phyloP scores from a whole-genome alignment of 441 rosid species.

The Populus tomentosa region DNA sequence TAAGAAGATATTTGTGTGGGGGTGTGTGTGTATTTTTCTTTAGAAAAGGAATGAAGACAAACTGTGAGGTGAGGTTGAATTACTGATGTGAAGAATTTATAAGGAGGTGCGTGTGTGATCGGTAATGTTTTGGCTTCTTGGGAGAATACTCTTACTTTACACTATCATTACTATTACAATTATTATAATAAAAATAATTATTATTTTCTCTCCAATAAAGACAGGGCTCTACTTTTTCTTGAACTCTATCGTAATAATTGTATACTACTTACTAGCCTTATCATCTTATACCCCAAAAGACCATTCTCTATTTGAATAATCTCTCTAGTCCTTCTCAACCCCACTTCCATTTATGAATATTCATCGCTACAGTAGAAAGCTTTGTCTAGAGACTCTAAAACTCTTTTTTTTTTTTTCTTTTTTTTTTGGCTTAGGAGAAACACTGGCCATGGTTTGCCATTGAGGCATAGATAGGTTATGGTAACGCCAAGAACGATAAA shows the following conservation, averaged over 20 bases:
- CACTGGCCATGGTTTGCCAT: background rate
- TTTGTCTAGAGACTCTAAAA: background rate
- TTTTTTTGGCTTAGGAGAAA: background rate
- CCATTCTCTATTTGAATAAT: background rate
- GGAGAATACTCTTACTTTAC: background rate
- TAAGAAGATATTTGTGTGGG: background rate
- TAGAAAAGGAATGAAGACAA: constrained; percentile 19
- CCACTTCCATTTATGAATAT: constrained; percentile 12
- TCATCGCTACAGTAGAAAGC: background rate
- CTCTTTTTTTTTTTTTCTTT: background rate
- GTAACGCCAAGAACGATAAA: constrained; percentile 21
- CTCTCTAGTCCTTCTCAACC: constrained; percentile 9
- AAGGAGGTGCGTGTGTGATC: constrained; percentile 26
- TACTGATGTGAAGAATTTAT: constrained; percentile 44
- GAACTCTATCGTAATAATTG: constrained; percentile 16
- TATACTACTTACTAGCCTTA: background rate
- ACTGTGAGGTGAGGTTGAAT: constrained; percentile 42
- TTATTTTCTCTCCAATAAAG: constrained; percentile 34
- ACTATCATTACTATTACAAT: background rate
- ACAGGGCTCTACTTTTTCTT: constrained; percentile 50
- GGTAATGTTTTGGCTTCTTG: constrained; percentile 11
- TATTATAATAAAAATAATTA: background rate
- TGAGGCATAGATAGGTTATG: constrained; percentile 3
- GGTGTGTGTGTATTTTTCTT: background rate
- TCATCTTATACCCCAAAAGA: constrained; percentile 1